These are phyloP conservation scores for Rutstroemia sp. DNA, from an alignment of 2,329 filamentous ascomycete genomes.

Conservation along the genomic window DNA sequence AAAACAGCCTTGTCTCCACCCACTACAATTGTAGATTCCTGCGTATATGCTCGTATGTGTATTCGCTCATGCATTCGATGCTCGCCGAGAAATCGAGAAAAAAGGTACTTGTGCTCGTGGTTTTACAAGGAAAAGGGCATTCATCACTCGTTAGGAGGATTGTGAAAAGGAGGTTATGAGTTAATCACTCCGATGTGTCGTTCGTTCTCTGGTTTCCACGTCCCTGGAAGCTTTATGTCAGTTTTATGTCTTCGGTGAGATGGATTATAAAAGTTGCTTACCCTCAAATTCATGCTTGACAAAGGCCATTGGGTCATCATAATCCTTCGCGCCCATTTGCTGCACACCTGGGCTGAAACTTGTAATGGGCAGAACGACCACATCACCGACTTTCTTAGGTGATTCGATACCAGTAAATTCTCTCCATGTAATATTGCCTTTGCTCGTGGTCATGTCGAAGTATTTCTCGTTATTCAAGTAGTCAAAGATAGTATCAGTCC, in stretches of 20 bases:
- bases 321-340: constrained; percentile 85
- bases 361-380: constrained; percentile 89
- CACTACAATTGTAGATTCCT: not conserved
- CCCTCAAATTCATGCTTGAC: constrained; percentile 96
- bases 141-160: not conserved
- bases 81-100: constrained; percentile 4
- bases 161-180: not conserved
- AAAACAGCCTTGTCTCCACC: not conserved
- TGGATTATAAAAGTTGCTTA: constrained; percentile 34
- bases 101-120: not conserved
- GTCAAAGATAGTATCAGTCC: constrained; percentile 86
- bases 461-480: constrained; percentile 90
- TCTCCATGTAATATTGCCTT: constrained; percentile 71
- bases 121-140: not conserved
- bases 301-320: constrained; percentile 92
- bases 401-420: constrained; percentile 84
- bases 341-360: constrained; percentile 92
- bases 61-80: constrained; percentile 10
- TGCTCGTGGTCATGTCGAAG: constrained; percentile 66
- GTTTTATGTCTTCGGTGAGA: not conserved
- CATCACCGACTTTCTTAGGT: constrained; percentile 85
- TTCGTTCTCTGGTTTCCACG: constrained; percentile 68
- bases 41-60: not conserved
- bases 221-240: constrained; percentile 40
- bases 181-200: constrained; percentile 52